Conservation (phyloP, 495 filamentous ascomycete species). For the Bryoglossum gracile region DNA sequence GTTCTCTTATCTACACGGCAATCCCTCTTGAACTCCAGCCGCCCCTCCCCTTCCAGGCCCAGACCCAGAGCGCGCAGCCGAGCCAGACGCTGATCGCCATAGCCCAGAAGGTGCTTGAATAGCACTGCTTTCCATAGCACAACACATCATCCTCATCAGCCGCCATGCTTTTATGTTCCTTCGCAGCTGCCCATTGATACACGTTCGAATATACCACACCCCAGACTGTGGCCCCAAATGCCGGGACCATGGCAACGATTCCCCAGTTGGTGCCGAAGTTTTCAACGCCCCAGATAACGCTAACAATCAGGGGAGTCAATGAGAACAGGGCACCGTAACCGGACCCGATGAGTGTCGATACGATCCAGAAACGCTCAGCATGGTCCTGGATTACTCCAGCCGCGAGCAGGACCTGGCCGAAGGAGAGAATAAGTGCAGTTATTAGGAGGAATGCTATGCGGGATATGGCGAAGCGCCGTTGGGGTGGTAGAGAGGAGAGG, state of each 20-base stretch:
- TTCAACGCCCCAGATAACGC: constrained; percentile 93
- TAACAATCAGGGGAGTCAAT: constrained; percentile 82
- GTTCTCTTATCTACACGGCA: constrained; percentile 57
- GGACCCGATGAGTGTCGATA: constrained; percentile 72
- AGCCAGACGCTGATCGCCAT: constrained; percentile 71
- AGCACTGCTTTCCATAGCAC: constrained; percentile 74
- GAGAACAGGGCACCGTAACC: constrained; percentile 91
- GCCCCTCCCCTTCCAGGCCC: constrained; percentile 70
- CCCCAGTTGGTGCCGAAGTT: constrained; percentile 99
- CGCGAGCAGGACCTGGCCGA: constrained; percentile 69
- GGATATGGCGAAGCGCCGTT: constrained; percentile 50
- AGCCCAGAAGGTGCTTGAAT: constrained; percentile 69
- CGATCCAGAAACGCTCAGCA: constrained; percentile 65
- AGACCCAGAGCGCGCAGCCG: constrained; percentile 63
- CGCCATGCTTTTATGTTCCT: constrained; percentile 19
- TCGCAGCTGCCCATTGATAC: constrained; percentile 59
- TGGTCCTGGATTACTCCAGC: constrained; percentile 60
- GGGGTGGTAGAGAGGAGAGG: constrained; percentile 22
- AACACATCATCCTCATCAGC: constrained; percentile 39
- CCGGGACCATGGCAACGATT: constrained; percentile 85
- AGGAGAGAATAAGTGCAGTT: constrained; percentile 65
- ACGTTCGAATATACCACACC: constrained; percentile 72
- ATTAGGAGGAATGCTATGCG: constrained; percentile 72
- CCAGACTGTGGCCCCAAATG: constrained; percentile 77
- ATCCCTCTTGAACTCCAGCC: constrained; percentile 77